Evolutionary conservation across 2,329 filamentous ascomycete species (phyloP), one percentile per base, ranked within the genome.

Genomic region (Apiospora saccharicola): DNA sequence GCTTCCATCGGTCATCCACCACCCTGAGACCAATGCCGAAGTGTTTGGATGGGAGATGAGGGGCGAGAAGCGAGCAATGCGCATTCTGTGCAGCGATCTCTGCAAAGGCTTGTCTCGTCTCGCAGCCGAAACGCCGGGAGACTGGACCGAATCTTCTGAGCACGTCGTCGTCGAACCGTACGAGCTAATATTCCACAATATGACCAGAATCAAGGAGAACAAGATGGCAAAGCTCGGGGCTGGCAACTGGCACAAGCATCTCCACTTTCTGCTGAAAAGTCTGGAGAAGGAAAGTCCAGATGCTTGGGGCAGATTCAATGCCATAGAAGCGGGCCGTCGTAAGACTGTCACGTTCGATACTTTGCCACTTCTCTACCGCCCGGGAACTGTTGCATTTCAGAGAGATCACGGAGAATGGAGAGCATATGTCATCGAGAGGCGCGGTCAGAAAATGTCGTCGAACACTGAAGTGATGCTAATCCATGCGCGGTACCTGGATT

Each of bases 401-500:
- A n/a, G n/a, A n/a, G n/a, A n/a, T n/a, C n/a, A n/a, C n/a, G n/a
- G n/a, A n/a, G n/a, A n/a, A n/a, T 53, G 49, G 49, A 53, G 49
- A 24, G 49, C 49, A 4, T 53, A 53, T 26, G 49, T 53, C 49
- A 26, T 53, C 14, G 49, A 53, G 49, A 53, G 24, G n/a, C n/a
- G 13, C 49, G 49, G 26, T 1, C 4, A 13, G 3, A 26, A 24
- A 3, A 53, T 10, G 5, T 53, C 57, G 7, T 24, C 64, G 13
- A 49, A 61, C 12, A 30, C 8, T 16, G 67, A 53, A n/a, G 3
- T 24, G 22, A 53, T 73, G 30, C 10, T 46, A 4, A 74, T 75
- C 44, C 68, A 76, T 69, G 73, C 71, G 67, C 67, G 69, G 22
- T 76, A 71, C 37, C 75, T 76, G 24, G 75, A 75, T 37, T 74